A percentile compares a stretch with the other conserved stretches of the same genome.
Conservation (phyloP, 495 filamentous ascomycete species). For the Talaromyces thailandensis region DNA sequence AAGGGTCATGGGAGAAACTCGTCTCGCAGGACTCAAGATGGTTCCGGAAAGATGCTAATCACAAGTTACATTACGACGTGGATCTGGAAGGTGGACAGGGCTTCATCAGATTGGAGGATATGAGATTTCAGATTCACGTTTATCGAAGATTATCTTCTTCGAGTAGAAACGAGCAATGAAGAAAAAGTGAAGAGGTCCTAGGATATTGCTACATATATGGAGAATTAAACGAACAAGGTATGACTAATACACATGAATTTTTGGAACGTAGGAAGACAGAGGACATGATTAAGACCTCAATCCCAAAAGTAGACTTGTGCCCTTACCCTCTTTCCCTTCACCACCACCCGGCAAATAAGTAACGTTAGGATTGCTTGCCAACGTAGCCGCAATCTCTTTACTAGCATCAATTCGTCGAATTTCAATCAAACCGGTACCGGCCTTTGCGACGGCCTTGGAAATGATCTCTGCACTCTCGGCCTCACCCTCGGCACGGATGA, state of each 20-base stretch:
- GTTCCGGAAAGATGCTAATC: slow-evolving; percentile 59
- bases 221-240: slow-evolving; percentile 1
- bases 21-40: slow-evolving; percentile 67
- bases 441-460: slow-evolving; percentile 80
- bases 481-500: slow-evolving; percentile 95
- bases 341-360: slow-evolving; percentile 82
- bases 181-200: slow-evolving; percentile 8
- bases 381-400: slow-evolving; percentile 87
- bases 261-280: not conserved
- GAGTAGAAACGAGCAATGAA: not conserved
- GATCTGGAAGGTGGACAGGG: slow-evolving; percentile 28
- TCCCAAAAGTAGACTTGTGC: slow-evolving; percentile 50
- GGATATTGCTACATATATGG: slow-evolving; percentile 9
- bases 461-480: slow-evolving; percentile 95
- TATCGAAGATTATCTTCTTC: slow-evolving; percentile 39
- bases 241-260: slow-evolving; percentile 6
- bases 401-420: slow-evolving; percentile 96
- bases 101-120: slow-evolving; percentile 62
- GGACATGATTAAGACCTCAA: slow-evolving; percentile 36
- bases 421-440: slow-evolving; percentile 85
- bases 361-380: slow-evolving; percentile 88
- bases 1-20: slow-evolving; percentile 60
- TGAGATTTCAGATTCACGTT: slow-evolving; percentile 87
- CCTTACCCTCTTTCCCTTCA: slow-evolving; percentile 55
- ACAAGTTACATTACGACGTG: slow-evolving; percentile 68